phyloP scores from a whole-genome alignment of 2,329 filamentous ascomycete genomes.

The Fusarium sp. region DNA sequence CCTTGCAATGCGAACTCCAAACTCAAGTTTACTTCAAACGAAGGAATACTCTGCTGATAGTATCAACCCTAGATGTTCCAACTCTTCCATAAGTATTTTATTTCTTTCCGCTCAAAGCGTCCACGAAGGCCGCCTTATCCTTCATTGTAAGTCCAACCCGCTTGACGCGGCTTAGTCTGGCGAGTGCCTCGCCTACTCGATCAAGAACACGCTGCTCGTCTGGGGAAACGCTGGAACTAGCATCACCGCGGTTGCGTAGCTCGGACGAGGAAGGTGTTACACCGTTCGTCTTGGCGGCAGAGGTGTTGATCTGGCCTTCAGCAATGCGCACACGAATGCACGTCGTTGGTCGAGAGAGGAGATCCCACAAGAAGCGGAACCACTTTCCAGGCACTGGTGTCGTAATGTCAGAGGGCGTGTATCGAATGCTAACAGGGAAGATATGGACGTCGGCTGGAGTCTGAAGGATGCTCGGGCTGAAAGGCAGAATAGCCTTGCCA shows the following conservation, averaged over 20 bases:
- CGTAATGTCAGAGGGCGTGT: constrained; percentile 88
- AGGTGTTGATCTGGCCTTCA: constrained; percentile 71
- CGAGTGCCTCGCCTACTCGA: constrained; percentile 83
- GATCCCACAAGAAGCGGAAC: constrained; percentile 81
- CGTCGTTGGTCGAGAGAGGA: constrained; percentile 86
- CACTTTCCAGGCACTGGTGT: constrained; percentile 85
- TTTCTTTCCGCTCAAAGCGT: constrained; percentile 66
- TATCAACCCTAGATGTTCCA: background rate
- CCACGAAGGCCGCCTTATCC: constrained; percentile 86
- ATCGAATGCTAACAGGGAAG: constrained; percentile 90
- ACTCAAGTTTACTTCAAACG: background rate
- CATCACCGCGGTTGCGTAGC: constrained; percentile 43
- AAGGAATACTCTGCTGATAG: background rate
- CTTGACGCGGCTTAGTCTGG: constrained; percentile 88
- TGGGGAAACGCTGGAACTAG: constrained; percentile 50
- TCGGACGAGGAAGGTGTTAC: constrained; percentile 44
- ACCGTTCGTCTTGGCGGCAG: constrained; percentile 52
- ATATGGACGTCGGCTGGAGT: constrained; percentile 76
- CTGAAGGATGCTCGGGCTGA: constrained; percentile 80
- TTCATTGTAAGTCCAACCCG: constrained; percentile 83
- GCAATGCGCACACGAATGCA: constrained; percentile 92
- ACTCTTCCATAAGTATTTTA: background rate
- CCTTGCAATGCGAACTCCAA: constrained; percentile 40
- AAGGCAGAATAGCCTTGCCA: constrained; percentile 85
- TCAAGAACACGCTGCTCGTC: constrained; percentile 80